These are phyloP conservation scores for Cochlearia excelsa DNA, from an alignment of 345 rosid genomes.

Conservation along the genomic window DNA sequence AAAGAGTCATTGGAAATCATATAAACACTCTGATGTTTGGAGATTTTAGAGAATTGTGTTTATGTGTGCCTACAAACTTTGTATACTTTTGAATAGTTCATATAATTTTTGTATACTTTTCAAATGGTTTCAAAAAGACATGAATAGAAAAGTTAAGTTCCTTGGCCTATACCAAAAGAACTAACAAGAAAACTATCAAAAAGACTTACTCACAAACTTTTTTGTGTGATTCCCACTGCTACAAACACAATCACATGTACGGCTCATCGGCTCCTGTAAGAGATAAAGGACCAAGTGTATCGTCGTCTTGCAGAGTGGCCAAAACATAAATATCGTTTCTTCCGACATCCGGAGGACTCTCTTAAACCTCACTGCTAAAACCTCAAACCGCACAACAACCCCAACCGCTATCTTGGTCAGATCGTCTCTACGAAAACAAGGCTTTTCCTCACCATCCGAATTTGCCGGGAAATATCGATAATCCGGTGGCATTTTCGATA, in stretches of 20 bases:
- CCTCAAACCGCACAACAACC: constrained; percentile 29
- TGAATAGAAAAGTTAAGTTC: too few species aligned
- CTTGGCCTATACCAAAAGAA: too few species aligned
- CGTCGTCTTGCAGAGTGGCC: constrained; percentile 26
- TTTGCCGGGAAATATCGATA: constrained; percentile 21
- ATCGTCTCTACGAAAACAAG: constrained; percentile 29
- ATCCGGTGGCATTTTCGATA: constrained; percentile 31
- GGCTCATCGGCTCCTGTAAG: constrained; percentile 34
- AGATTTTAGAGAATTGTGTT: too few species aligned
- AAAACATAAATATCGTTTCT: constrained; percentile 27
- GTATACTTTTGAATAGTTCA: too few species aligned
- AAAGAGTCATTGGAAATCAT: too few species aligned
- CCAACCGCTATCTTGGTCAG: constrained; percentile 30
- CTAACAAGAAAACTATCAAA: too few species aligned
- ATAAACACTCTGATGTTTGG: too few species aligned
- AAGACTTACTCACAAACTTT: too few species aligned
- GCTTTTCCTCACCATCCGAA: neutral
- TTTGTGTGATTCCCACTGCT: too few species aligned
- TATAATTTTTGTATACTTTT: too few species aligned
- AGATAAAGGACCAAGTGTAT: constrained; percentile 33
- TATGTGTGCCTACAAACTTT: too few species aligned
- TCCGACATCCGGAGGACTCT: constrained; percentile 5
- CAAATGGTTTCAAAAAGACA: too few species aligned
- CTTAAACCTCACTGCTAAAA: constrained; percentile 28
- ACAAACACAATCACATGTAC: constrained; percentile 19